Evolutionary conservation across 352 stramenopile genomes (phyloP).

Genomic region (Pythium apleroticum): DNA sequence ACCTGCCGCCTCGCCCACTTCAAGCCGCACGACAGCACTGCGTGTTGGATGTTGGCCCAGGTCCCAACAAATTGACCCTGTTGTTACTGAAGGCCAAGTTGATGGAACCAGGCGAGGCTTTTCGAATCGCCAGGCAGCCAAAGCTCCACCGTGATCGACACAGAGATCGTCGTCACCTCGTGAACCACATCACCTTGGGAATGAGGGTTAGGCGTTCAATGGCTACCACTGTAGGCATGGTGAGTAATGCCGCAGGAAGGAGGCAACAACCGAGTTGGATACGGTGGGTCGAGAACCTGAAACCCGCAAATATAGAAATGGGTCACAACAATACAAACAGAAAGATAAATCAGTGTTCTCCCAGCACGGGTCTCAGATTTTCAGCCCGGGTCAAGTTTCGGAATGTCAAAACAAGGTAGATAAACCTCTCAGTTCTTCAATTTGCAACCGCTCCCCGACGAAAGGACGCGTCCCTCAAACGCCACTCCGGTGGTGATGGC

Average conservation of each 20-base stretch:
- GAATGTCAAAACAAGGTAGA: background rate
- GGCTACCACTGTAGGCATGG: conserved; percentile 1
- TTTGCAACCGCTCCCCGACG: background rate
- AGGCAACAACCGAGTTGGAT: conserved; percentile 4
- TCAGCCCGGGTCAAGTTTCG: background rate
- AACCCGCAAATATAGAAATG: conserved; percentile 4
- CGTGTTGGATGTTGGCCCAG: background rate
- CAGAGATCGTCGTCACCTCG: background rate
- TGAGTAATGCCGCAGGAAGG: conserved; percentile 1
- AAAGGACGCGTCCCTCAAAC: background rate
- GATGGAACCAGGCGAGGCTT: background rate
- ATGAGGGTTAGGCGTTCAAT: background rate
- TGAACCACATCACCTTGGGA: background rate
- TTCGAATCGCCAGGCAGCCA: background rate
- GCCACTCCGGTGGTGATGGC: background rate
- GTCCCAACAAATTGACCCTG: background rate
- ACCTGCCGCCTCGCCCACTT: background rate
- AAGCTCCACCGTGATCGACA: conserved; percentile 7
- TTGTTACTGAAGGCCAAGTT: background rate
- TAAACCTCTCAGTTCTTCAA: background rate
- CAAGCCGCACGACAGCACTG: conserved; percentile 2
- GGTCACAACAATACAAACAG: background rate
- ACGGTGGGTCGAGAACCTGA: background rate
- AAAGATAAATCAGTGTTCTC: background rate
- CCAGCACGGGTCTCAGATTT: background rate